Evolutionary conservation across 2,329 filamentous ascomycete genomes (phyloP).

Genomic region (Aureobasidium namibiae): DNA sequence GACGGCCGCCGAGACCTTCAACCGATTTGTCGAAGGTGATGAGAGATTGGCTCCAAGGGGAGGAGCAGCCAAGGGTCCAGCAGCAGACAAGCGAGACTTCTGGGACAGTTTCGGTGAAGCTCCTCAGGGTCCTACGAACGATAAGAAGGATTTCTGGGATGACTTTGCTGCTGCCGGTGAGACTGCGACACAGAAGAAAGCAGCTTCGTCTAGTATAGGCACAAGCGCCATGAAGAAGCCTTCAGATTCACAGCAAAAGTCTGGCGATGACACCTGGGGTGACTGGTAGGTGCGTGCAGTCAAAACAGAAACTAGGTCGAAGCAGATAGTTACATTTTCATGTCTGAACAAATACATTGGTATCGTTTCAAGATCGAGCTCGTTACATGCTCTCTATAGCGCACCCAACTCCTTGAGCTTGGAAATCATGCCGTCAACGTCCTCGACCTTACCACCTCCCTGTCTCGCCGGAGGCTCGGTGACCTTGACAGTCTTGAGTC

Average conservation of each 20-base stretch:
- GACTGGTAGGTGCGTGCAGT: slow-evolving; percentile 35
- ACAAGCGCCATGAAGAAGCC: slow-evolving; percentile 56
- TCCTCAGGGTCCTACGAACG: slow-evolving; percentile 40
- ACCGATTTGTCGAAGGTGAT: slow-evolving; percentile 76
- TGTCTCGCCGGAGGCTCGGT: slow-evolving; percentile 77
- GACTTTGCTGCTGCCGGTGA: slow-evolving; percentile 34
- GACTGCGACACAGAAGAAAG: slow-evolving; percentile 26
- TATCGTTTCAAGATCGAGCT: not conserved
- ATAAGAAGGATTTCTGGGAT: slow-evolving; percentile 49
- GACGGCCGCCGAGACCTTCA: slow-evolving; percentile 71
- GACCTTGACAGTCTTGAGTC: slow-evolving; percentile 87
- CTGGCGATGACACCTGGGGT: slow-evolving; percentile 49
- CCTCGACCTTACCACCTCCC: slow-evolving; percentile 93
- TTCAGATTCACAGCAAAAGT: slow-evolving; percentile 17
- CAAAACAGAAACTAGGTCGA: not conserved
- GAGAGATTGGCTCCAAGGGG: slow-evolving; percentile 36
- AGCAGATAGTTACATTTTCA: slow-evolving; percentile 3
- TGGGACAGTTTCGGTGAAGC: slow-evolving; percentile 83
- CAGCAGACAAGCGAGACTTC: slow-evolving; percentile 69
- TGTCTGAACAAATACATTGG: slow-evolving; percentile 9
- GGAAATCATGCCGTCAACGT: slow-evolving; percentile 86
- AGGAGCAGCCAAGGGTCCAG: slow-evolving; percentile 33
- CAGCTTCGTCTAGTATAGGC: slow-evolving; percentile 46
- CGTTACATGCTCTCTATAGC: slow-evolving; percentile 44
- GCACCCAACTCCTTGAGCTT: slow-evolving; percentile 97